These are phyloP conservation scores for Colletotrichum sublineola DNA, from an alignment of 2,329 filamentous ascomycete genomes.

Conservation along the genomic window DNA sequence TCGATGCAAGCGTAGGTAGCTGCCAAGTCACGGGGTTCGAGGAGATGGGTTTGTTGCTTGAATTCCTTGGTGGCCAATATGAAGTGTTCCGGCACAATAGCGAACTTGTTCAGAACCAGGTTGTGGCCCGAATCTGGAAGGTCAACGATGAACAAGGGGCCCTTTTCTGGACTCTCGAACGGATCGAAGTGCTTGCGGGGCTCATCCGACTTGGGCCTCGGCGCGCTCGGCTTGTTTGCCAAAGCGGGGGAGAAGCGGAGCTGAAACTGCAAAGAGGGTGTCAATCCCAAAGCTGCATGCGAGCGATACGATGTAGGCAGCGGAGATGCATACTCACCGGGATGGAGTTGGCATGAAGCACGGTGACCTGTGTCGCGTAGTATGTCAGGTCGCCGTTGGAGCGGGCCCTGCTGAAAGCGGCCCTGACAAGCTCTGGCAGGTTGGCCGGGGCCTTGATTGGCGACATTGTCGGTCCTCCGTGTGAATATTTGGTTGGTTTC, in stretches of 20 bases:
- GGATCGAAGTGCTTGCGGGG: slow-evolving; percentile 67
- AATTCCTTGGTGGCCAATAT: slow-evolving; percentile 76
- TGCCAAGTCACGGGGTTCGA: slow-evolving; percentile 72
- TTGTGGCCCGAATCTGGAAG: slow-evolving; percentile 65
- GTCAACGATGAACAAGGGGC: slow-evolving; percentile 65
- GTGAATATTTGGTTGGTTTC: slow-evolving; percentile 43
- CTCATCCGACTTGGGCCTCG: slow-evolving; percentile 53
- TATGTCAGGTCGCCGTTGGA: slow-evolving; percentile 64
- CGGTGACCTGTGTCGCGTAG: slow-evolving; percentile 66
- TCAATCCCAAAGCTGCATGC: not conserved
- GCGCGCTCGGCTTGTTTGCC: slow-evolving; percentile 73
- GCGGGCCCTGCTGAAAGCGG: slow-evolving; percentile 63
- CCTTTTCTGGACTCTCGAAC: slow-evolving; percentile 71
- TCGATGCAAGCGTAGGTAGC: slow-evolving; percentile 73
- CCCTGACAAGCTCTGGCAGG: slow-evolving; percentile 65
- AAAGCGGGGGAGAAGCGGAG: slow-evolving; percentile 78
- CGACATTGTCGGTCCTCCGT: slow-evolving; percentile 54
- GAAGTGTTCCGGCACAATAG: slow-evolving; percentile 78
- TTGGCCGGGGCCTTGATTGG: slow-evolving; percentile 58
- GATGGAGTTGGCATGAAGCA: slow-evolving; percentile 59
- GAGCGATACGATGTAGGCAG: no score
- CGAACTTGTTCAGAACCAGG: slow-evolving; percentile 82
- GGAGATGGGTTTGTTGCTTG: slow-evolving; percentile 73
- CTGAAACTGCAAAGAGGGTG: slow-evolving; percentile 70
- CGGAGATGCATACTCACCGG: slow-evolving; percentile 52